Evolutionary conservation across 805 yeast species (phyloP).

Genomic region (Metschnikowia gruessii): DNA sequence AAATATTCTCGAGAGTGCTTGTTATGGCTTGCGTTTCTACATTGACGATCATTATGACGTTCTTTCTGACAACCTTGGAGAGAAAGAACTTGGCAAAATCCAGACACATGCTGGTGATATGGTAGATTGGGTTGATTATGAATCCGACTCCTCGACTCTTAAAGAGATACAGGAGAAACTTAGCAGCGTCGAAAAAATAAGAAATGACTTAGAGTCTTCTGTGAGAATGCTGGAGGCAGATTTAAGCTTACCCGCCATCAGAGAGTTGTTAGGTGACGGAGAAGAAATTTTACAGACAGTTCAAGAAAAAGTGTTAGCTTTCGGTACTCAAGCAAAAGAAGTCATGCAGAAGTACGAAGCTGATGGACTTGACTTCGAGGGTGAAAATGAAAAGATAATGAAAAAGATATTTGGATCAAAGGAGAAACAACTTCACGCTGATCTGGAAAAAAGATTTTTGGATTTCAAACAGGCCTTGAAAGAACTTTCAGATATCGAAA

Average conservation of each 20-base stretch:
- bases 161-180: constrained; percentile 28
- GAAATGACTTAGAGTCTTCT: constrained; percentile 29
- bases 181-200: constrained; percentile 20
- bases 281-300: constrained; percentile 38
- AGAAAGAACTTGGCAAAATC: constrained; percentile 32
- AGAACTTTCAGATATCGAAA: constrained; percentile 25
- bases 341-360: constrained; percentile 43
- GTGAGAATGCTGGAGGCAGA: constrained; percentile 45
- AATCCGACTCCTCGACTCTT: constrained; percentile 49
- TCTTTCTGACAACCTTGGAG: constrained; percentile 38
- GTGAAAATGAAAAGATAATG: constrained; percentile 47
- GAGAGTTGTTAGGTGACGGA: constrained; percentile 43
- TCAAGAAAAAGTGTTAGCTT: constrained; percentile 43
- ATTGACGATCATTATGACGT: constrained; percentile 52
- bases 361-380: constrained; percentile 49
- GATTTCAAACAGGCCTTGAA: constrained; percentile 29
- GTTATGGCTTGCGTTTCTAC: constrained; percentile 64
- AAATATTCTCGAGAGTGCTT: constrained; percentile 68
- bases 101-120: constrained; percentile 40
- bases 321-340: constrained; percentile 44
- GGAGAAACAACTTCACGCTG: constrained; percentile 10
- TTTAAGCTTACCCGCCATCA: constrained; percentile 46
- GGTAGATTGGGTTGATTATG: constrained; percentile 79
- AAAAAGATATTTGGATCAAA: constrained; percentile 15
- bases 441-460: constrained; percentile 28